Percentiles rank a stretch among this genome's conserved stretches.
These are phyloP conservation scores for Nicotiana tabacum DNA, from an alignment of 257 asterid species.

Conservation along the genomic window DNA sequence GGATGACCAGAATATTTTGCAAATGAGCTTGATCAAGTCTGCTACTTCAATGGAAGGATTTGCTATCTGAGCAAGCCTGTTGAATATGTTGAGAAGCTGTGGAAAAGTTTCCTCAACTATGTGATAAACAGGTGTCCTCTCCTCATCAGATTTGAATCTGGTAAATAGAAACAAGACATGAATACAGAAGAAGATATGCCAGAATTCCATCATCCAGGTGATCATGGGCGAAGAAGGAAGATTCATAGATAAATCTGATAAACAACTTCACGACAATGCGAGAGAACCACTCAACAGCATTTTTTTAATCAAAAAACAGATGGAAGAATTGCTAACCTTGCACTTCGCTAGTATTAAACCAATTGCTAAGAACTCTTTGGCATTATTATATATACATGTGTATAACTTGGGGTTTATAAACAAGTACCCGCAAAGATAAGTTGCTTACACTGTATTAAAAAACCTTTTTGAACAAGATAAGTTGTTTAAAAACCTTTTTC, in stretches of 20 bases:
- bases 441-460: background rate
- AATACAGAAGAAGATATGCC: background rate
- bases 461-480: background rate
- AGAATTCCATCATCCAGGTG: background rate
- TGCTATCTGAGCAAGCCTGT: conserved; percentile 71
- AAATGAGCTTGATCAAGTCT: conserved; percentile 89
- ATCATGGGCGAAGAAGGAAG: background rate
- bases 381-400: background rate
- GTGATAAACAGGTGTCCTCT: conserved; percentile 79
- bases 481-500: background rate
- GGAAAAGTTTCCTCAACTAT: conserved; percentile 94
- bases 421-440: background rate
- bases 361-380: background rate
- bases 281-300: background rate
- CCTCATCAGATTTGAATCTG: conserved; percentile 99
- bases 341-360: background rate
- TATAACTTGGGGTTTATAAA: background rate
- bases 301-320: background rate
- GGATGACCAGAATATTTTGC: conserved; percentile 98
- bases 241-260: background rate
- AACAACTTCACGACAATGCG: background rate
- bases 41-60: conserved; percentile 86
- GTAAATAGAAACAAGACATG: conserved; percentile 13
- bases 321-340: background rate
- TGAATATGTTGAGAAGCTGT: conserved; percentile 69